Evolutionary conservation across 192 early-diverging fungal genomes (phyloP), one percentile per base, ranked within the genome.

Genomic region (Coemansia biformis): DNA sequence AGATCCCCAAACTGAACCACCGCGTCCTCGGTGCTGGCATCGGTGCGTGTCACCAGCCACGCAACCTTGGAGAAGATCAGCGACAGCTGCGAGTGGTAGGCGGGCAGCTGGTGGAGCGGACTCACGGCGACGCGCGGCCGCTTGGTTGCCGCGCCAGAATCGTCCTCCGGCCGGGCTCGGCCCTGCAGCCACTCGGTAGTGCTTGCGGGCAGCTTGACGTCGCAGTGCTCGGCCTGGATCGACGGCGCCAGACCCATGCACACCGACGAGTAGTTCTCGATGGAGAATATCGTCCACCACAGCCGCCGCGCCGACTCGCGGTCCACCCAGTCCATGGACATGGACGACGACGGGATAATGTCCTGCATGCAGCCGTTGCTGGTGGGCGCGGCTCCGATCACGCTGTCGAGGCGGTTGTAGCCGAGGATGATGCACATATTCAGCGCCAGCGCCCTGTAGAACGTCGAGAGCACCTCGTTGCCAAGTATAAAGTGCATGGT

Each of bases 51-150:
- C 29, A 74, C 70, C 30, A 74, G 70, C 64, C 70, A 74, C 14
- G 70, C 70, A 0, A 74, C 70, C 49, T 74, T 74, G 45, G 70
- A 74, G 55, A 74, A 74, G 33, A 74, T 66, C 38, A 74, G 51
- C 47, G 70, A 62, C 15, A 74, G 56, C 59, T 74, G 70, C 55
- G 63, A 50, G 46, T 66, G 64, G 56, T 74, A 74, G 16, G 70
- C 63, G 11, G 64, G 17, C 26, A 74, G 55, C 50, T 63, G 50
- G 46, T 74, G 49, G 12, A 62, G 21, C 8, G 70, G 70, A 29
- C 52, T 65, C 23, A 32, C 51, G 32, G 46, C 28, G 15, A 58
- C 26, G 7, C 64, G 58, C 19, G 19, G 12, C 19, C 70, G 63
- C 59, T 66, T 74, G 38, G 14, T 43, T 17, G 33, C 43, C 14